phyloP scores from a whole-genome alignment of 2,329 filamentous ascomycete species.

The Clathrospora elynae region DNA sequence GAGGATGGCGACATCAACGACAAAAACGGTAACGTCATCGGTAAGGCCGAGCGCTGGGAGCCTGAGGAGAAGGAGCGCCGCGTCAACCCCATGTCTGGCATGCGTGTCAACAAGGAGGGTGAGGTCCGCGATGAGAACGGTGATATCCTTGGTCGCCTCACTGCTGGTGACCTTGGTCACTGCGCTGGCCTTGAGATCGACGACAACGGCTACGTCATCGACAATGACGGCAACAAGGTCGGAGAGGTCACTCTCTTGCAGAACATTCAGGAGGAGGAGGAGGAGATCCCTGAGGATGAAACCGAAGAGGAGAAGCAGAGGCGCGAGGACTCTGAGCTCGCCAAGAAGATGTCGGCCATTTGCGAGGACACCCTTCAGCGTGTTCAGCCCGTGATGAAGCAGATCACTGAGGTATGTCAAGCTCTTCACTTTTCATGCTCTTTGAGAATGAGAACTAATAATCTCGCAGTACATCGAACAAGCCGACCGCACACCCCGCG shows the following conservation, averaged over 20 bases:
- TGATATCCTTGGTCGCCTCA: slow-evolving; percentile 57
- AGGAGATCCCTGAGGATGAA: slow-evolving; percentile 60
- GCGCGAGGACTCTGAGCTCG: slow-evolving; percentile 74
- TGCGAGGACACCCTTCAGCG: slow-evolving; percentile 81
- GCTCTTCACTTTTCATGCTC: neutral
- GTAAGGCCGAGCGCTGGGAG: slow-evolving; percentile 60
- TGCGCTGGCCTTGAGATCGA: slow-evolving; percentile 59
- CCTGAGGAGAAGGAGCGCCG: slow-evolving; percentile 60
- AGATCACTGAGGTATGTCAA: slow-evolving; percentile 74
- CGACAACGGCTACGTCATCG: slow-evolving; percentile 58
- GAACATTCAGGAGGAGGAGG: slow-evolving; percentile 61
- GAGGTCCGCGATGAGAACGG: slow-evolving; percentile 59
- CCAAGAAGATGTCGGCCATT: slow-evolving; percentile 72
- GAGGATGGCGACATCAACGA: slow-evolving; percentile 59
- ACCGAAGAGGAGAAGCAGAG: slow-evolving; percentile 51
- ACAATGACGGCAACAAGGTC: slow-evolving; percentile 65
- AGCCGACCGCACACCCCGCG: slow-evolving; percentile 79
- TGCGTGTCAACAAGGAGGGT: slow-evolving; percentile 59
- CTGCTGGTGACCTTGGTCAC: slow-evolving; percentile 58
- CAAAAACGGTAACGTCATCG: slow-evolving; percentile 60
- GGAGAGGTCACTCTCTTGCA: slow-evolving; percentile 67
- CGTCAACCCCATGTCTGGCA: slow-evolving; percentile 65
- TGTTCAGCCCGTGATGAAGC: slow-evolving; percentile 81
- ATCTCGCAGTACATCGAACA: slow-evolving; percentile 71
- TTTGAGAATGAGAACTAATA: slow-evolving; percentile 30